Percentiles rank a stretch among this genome's conserved stretches.
Conservation (phyloP, 768 basidiomycete genomes). For the Phylloporus sp. region DNA sequence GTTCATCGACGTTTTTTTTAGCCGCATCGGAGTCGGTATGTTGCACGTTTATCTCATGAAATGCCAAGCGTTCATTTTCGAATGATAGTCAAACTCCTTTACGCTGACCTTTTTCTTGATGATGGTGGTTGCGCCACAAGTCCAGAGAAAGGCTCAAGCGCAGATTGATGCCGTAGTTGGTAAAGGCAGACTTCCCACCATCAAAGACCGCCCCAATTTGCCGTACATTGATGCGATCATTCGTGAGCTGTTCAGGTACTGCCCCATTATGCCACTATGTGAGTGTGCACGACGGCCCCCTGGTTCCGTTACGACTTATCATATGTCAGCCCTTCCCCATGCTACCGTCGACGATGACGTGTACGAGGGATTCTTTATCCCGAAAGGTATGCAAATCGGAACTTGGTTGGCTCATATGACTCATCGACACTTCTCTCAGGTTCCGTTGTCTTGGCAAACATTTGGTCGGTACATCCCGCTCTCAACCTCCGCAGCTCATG, state of each 20-base stretch:
- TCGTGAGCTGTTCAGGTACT: constrained; percentile 1
- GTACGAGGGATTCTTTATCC: constrained; percentile 45
- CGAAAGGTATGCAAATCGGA: too few relatives aligned
- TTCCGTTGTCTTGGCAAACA: background rate
- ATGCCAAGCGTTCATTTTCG: too few relatives aligned
- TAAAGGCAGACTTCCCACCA: constrained; percentile 1
- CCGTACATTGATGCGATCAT: constrained; percentile 10
- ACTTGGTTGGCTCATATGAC: too few relatives aligned
- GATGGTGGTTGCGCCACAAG: constrained; percentile 1
- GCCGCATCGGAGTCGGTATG: too few relatives aligned
- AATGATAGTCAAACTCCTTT: background rate
- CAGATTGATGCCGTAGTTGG: constrained; percentile 11
- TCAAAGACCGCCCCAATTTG: constrained; percentile 7
- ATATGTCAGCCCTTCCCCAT: constrained; percentile 30
- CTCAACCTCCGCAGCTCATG: background rate
- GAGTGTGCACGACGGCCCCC: too few relatives aligned
- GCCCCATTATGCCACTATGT: constrained; percentile 3
- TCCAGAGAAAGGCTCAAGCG: constrained; percentile 3
- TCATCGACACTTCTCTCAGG: too few relatives aligned
- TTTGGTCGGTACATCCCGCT: background rate
- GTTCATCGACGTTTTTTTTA: too few relatives aligned
- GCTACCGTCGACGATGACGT: constrained; percentile 33
- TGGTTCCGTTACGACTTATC: too few relatives aligned
- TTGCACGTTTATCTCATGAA: too few relatives aligned
- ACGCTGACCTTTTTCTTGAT: background rate